A percentile compares a stretch with the other conserved stretches of the same genome.
These are phyloP conservation scores for Fusarium solani-melongenae DNA, from an alignment of 2,329 filamentous ascomycete genomes.

Conservation along the genomic window DNA sequence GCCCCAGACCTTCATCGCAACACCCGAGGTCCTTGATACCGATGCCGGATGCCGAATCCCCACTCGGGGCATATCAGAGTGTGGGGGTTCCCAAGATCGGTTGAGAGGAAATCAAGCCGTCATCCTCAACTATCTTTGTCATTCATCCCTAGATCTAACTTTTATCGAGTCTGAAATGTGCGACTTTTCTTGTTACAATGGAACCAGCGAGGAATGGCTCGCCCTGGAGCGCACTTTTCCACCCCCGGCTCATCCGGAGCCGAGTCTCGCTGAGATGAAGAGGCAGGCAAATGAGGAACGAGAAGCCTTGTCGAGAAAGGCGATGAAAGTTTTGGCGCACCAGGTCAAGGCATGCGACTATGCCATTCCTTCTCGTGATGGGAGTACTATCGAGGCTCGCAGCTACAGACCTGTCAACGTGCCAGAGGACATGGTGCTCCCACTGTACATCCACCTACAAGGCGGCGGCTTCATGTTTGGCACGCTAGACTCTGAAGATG, in stretches of 20 bases:
- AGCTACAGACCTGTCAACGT: slow-evolving; percentile 32
- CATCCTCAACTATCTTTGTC: not conserved
- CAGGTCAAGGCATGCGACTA: slow-evolving; percentile 51
- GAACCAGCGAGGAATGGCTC: slow-evolving; percentile 57
- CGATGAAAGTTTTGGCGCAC: slow-evolving; percentile 13
- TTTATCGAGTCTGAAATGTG: slow-evolving; percentile 21
- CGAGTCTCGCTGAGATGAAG: slow-evolving; percentile 26
- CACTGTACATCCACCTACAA: slow-evolving; percentile 64
- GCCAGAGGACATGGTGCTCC: slow-evolving; percentile 51
- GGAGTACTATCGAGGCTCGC: slow-evolving; percentile 26
- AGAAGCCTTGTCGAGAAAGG: slow-evolving; percentile 10
- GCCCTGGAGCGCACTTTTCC: slow-evolving; percentile 45
- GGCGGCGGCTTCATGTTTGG: slow-evolving; percentile 70
- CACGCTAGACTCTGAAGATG: slow-evolving; percentile 63
- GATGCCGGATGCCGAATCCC: slow-evolving; percentile 1
- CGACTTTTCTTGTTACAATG: slow-evolving; percentile 52
- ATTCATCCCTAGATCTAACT: not conserved
- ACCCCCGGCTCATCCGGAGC: slow-evolving; percentile 1
- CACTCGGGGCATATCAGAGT: not conserved
- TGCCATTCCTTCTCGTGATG: slow-evolving; percentile 29
- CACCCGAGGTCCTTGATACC: not conserved
- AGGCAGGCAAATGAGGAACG: slow-evolving; percentile 23
- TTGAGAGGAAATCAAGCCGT: not conserved
- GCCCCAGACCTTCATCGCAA: not conserved
- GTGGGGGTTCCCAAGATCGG: not conserved